Evolutionary conservation across 179 eudicot genomes (phyloP).

Genomic region (Drosera spatulata): DNA sequence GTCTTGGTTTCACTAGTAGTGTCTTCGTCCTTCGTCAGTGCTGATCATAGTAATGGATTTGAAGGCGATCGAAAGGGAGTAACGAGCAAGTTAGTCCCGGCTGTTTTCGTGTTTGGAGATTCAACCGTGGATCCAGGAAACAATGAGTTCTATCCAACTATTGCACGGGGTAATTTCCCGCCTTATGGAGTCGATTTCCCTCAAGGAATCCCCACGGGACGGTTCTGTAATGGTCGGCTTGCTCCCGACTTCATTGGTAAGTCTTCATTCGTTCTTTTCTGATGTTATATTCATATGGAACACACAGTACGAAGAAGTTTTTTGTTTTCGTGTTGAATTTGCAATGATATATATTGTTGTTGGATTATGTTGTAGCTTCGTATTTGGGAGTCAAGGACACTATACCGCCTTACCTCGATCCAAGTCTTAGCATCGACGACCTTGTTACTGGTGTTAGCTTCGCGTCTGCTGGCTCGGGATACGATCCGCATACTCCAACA

Average conservation of each 20-base stretch:
- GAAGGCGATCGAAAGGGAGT: no score
- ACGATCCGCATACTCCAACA: constrained; percentile 39
- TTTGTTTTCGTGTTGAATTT: no score
- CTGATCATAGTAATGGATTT: no score
- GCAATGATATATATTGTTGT: no score
- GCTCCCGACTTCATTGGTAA: constrained; percentile 48
- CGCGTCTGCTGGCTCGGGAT: constrained; percentile 37
- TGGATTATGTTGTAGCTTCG: constrained; percentile 15
- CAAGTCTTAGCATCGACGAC: constrained; percentile 18
- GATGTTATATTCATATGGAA: no score
- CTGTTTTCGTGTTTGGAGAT: constrained; percentile 55
- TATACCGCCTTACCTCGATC: constrained; percentile 22
- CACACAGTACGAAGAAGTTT: no score
- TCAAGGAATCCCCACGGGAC: constrained; percentile 45
- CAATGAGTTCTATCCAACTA: constrained; percentile 35
- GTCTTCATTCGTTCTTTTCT: not conserved
- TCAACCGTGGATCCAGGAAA: constrained; percentile 80
- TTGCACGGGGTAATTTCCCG: constrained; percentile 26
- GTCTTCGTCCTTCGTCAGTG: no score
- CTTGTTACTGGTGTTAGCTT: constrained; percentile 36
- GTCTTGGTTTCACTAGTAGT: no score
- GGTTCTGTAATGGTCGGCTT: constrained; percentile 55
- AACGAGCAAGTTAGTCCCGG: constrained; percentile 5
- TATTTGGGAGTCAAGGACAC: constrained; percentile 20
- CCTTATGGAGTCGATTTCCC: constrained; percentile 63